These are phyloP conservation scores for Sporothrix globosa DNA, from an alignment of 2,329 filamentous ascomycete genomes.

Conservation along the genomic window DNA sequence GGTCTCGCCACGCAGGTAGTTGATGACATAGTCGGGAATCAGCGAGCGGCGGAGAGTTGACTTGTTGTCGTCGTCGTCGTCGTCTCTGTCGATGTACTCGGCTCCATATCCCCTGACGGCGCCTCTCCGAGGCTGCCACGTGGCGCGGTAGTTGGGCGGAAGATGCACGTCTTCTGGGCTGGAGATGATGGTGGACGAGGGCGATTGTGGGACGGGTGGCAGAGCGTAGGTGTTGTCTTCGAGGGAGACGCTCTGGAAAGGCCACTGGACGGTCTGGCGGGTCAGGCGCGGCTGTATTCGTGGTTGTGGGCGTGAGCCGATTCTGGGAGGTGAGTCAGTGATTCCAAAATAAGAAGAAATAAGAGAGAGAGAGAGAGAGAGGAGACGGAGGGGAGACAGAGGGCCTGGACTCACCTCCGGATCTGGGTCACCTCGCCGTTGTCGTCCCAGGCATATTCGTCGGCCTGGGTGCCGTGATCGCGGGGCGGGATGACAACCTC, in stretches of 20 bases:
- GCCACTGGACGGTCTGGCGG: slow-evolving; percentile 43
- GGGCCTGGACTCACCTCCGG: slow-evolving; percentile 34
- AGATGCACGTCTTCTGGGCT: slow-evolving; percentile 11
- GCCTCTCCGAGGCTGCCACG: slow-evolving; percentile 38
- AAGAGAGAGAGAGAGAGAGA: background rate
- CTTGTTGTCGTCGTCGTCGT: slow-evolving; percentile 34
- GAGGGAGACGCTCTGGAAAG: slow-evolving; percentile 43
- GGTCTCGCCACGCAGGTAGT: slow-evolving; percentile 60
- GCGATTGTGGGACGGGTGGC: background rate
- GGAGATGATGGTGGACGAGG: background rate
- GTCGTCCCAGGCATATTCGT: slow-evolving; percentile 41
- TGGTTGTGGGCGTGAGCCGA: background rate
- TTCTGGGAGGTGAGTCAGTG: background rate
- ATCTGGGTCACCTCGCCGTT: slow-evolving; percentile 38
- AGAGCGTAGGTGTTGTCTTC: slow-evolving; percentile 35
- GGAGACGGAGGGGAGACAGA: background rate
- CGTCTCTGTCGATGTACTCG: slow-evolving; percentile 12
- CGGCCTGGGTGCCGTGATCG: slow-evolving; percentile 39
- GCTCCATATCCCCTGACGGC: background rate
- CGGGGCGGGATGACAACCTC: slow-evolving; percentile 41
- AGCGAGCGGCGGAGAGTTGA: slow-evolving; percentile 46
- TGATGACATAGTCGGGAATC: slow-evolving; percentile 59
- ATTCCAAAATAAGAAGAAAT: too few relatives aligned
- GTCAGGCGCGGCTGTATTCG: slow-evolving; percentile 6
- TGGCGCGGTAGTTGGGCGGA: slow-evolving; percentile 34